Base-by-base conservation (phyloP, 2,329 filamentous ascomycete genomes). In the Cordyceps fumosorosea region DNA sequence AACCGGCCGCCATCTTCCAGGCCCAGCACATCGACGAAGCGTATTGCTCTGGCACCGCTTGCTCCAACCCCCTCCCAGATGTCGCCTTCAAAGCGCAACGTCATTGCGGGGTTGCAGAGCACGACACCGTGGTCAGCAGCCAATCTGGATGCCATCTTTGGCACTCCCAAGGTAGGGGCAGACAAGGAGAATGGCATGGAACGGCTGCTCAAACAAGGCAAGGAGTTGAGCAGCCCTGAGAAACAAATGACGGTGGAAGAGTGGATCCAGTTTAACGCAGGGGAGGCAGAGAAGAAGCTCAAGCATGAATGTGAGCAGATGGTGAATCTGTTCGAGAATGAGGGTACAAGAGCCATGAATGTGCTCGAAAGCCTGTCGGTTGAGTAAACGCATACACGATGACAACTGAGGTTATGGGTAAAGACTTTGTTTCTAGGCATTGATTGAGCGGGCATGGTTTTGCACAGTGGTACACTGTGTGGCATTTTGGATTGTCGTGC, bases 201-300 rank as follows among this genome's bases (percentile, higher is more conserved):
- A 20, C 74, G 76, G 11, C 76, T 85, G 29, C 72, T 88, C 18
- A 79, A 78, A 62, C 78, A 81, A 45, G 85, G 84, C 14, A 80
- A 80, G 0, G 83, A 83, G 16, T 76, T 99, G 59, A 88, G 84
- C 2, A 89, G 83, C 59, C 84, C 87, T 0, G 95, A 98, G 77
- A 92, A 89, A 78, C 80, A 83, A 44, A 96, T 99, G 93, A 93
- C 87, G 5, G 91, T 98, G 0, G 91, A 96, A 73, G 87, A 97
- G 74, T 99, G 93, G 91, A 89, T 99, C 45, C 80, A 87, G 63
- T 84, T 88, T 75, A 93, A 95, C 67, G 95, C 95, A 0, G 82
- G 83, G 64, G 81, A 88, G 71, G 91, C 90, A 0, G 93, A 98
- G 77, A 85, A 87, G 74, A 88, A 86, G 72, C 78, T 99, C 61